Base-by-base conservation (phyloP, 768 basidiomycete genomes). In the Boletus speciosus region DNA sequence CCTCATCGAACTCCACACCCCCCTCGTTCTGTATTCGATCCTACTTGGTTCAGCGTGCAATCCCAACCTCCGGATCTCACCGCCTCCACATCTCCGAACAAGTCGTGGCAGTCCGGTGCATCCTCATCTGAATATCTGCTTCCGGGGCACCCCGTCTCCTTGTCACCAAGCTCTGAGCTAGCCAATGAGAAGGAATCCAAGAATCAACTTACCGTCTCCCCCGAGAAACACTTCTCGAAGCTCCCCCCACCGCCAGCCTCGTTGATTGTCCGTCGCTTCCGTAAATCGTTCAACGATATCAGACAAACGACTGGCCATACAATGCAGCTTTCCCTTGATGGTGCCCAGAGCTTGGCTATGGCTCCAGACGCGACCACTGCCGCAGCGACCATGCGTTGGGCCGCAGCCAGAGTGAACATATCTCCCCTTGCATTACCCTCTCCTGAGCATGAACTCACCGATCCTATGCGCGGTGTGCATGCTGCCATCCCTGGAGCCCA, bases 391-490 rank as follows among this genome's bases (percentile, higher is more conserved):
- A 83, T 94, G 73, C 87, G 91, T 36, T 85, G 84, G 80, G 92
- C 92, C n/a, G 90, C 85, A 3, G 82, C 88, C 10, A 78, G 87
- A 23, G 84, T 92, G 10, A 84, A 90, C 61, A 83, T 98, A 51
- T 86, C 91, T 0, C 94, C 94, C 0, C 77, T 98, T 25, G 85
- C 90, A 0, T 78, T 95, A 1, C 93, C 94, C 2, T 91, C 88
- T 11, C 94, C 94, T 0, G 94, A 98, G 65, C 85, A 89, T 61
- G 94, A 97, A 65, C 80, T 96, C 25, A 86, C 86, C 10, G 94
- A 97, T 70, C 94, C 94, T 0, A 85, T 97, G 83, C 83, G 89
- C 36, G 83, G 84, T 34, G 79, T 86, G 21, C 84, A 79, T 9
- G 77, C 87, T 25, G 74, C 82, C 9, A 80, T 88, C 41, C 86